phyloP scores from a whole-genome alignment of 768 basidiomycete species.

The Termitomyces sp. region DNA sequence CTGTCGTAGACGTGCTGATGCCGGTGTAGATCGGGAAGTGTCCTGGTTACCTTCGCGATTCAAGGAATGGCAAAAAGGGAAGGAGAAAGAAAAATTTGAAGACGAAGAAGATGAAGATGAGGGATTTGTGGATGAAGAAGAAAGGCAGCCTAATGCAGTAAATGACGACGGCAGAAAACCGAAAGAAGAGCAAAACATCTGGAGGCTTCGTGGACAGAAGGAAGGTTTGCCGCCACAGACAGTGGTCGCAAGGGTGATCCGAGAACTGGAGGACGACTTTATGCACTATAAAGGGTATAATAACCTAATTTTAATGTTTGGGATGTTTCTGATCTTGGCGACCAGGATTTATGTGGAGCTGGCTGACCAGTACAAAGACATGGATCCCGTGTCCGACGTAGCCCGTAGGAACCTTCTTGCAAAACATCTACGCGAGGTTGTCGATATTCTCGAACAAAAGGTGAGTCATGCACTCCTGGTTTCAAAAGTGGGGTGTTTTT shows the following conservation, averaged over 20 bases:
- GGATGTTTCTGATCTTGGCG: conserved; percentile 1
- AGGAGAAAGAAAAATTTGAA: conserved; percentile 2
- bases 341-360: conserved; percentile 83
- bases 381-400: conserved; percentile 81
- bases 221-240: conserved; percentile 78
- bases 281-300: conserved; percentile 88
- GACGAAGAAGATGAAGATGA: conserved; percentile 35
- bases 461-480: conserved; percentile 28
- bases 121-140: conserved; percentile 36
- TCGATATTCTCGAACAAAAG: conserved; percentile 90
- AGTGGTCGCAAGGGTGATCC: conserved; percentile 71
- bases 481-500: neutral
- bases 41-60: conserved; percentile 20
- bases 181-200: conserved; percentile 21
- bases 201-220: conserved; percentile 23
- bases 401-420: conserved; percentile 83
- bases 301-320: neutral
- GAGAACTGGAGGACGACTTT: conserved; percentile 94
- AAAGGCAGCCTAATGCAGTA: conserved; percentile 4
- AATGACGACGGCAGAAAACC: conserved; percentile 24
- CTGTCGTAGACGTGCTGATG: conserved; percentile 29
- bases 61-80: conserved; percentile 2
- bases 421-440: conserved; percentile 83
- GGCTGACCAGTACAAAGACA: conserved; percentile 86
- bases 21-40: neutral